Conservation (phyloP, 108 stramenopile species). For the Cyclotella baltica region DNA sequence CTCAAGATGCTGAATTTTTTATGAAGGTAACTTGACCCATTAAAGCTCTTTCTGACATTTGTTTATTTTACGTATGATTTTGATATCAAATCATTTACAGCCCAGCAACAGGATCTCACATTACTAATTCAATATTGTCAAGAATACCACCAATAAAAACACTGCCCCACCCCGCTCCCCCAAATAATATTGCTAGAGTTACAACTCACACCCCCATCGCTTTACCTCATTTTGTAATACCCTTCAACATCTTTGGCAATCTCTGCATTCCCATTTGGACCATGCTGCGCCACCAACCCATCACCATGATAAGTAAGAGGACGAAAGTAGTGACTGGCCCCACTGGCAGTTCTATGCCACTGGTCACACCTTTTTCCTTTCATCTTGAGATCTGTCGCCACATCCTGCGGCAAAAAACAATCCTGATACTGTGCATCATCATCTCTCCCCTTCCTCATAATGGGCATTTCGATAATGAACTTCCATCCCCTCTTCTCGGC, state of each 20-base stretch:
- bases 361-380: conserved; percentile 77
- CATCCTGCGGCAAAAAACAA: conserved; percentile 84
- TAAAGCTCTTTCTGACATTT: too few species aligned
- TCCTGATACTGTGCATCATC: conserved; percentile 88
- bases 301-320: conserved; percentile 91
- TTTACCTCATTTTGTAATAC: conserved; percentile 85
- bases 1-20: too few species aligned
- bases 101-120: too few species aligned
- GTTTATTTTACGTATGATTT: too few species aligned
- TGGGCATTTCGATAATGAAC: conserved; percentile 78
- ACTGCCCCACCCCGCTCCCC: not conserved
- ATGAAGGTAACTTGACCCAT: too few species aligned
- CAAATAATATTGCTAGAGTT: too few species aligned
- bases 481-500: conserved; percentile 94
- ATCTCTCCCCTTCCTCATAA: conserved; percentile 65
- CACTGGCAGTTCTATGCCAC: conserved; percentile 73
- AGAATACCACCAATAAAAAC: not conserved
- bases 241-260: conserved; percentile 64
- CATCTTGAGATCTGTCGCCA: conserved; percentile 67
- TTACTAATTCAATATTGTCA: too few species aligned
- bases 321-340: conserved; percentile 85
- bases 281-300: conserved; percentile 82
- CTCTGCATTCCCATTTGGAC: conserved; percentile 66
- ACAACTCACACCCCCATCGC: not conserved
- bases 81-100: too few species aligned